Evolutionary conservation across 495 filamentous ascomycete genomes (phyloP), one percentile per base, ranked within the genome.

Genomic region (Neurospora hispaniola): DNA sequence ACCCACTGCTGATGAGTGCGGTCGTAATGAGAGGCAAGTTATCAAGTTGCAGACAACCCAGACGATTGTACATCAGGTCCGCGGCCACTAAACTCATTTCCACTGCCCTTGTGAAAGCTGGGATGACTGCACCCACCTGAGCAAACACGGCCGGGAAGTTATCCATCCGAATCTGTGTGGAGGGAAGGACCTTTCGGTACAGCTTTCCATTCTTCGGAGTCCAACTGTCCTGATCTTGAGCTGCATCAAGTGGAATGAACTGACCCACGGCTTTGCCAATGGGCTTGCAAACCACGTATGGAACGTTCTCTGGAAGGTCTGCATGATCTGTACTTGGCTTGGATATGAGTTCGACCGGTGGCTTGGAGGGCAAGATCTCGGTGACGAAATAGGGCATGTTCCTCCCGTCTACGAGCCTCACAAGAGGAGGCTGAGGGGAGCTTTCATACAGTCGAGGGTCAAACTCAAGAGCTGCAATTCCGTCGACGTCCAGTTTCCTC

Each of bases 91-190:
- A 80, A 20, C 82, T 81, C 5, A 88, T 81, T 74, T 92, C 92
- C 20, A 95, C 75, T n/a, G 87, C 86, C 71, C 91, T 87, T 6
- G 92, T 81, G 9, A 98, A 89, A 0, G 90, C 89, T 0, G 96
- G 93, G 35, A 97, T 84, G 42, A 96, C 85, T 18, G 91, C 83
- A 1, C 89, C 91, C 72, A 97, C 88, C 35, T 89, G 84, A 1
- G 88, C 85, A 71, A 89, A 89, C 18, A 80, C 78, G 39, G 85
- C 80, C 0, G 93, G 90, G 2, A 93, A 81, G 35, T 78, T 85
- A 73, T 91, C 89, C 9, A 84, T 72, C 10, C 70, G 82, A 69
- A 83, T 79, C 14, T 76, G 76, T 1, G 75, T 71, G 8, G 71
- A 76, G 9, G 85, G 86, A 4, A 82, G 59, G 12, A 83, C 77